Conservation (phyloP, 2,329 filamentous ascomycete species). For the Colletotrichum abscissum region DNA sequence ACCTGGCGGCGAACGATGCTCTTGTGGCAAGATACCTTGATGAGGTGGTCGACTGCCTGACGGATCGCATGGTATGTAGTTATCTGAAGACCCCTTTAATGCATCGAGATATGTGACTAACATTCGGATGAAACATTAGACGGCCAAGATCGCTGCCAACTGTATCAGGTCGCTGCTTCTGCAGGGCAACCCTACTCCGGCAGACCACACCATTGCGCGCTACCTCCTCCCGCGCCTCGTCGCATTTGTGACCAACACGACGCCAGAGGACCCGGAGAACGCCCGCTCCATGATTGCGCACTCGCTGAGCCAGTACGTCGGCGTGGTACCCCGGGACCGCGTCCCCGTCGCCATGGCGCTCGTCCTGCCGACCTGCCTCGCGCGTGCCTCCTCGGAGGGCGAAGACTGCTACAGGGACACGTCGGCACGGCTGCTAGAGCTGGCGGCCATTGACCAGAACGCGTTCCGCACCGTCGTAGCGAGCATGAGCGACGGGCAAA, state of each 20-base stretch:
- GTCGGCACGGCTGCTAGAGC: conserved; percentile 79
- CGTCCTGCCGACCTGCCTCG: conserved; percentile 81
- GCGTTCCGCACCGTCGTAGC: conserved; percentile 81
- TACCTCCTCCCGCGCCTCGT: conserved; percentile 81
- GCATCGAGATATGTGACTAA: conserved; percentile 21
- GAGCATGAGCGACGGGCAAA: conserved; percentile 76
- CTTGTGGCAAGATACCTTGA: conserved; percentile 80
- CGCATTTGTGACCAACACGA: conserved; percentile 76
- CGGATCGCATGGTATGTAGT: conserved; percentile 78
- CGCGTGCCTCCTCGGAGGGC: conserved; percentile 75
- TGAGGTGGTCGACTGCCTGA: conserved; percentile 87
- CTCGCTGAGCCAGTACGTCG: conserved; percentile 79
- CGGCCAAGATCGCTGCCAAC: conserved; percentile 88
- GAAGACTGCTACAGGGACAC: conserved; percentile 75
- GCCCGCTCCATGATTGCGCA: conserved; percentile 78
- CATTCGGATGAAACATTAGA: conserved; percentile 55
- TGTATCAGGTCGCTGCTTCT: conserved; percentile 89
- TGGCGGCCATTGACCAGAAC: conserved; percentile 79
- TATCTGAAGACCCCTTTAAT: conserved; percentile 41
- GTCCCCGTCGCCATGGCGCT: conserved; percentile 76
- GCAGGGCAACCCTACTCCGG: conserved; percentile 68
- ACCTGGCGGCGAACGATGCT: conserved; percentile 79
- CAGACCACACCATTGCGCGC: conserved; percentile 79
- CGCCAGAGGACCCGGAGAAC: conserved; percentile 82
- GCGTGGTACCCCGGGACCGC: conserved; percentile 56